phyloP scores from a whole-genome alignment of 2,329 filamentous ascomycete species.

The Exserohilum turcica region DNA sequence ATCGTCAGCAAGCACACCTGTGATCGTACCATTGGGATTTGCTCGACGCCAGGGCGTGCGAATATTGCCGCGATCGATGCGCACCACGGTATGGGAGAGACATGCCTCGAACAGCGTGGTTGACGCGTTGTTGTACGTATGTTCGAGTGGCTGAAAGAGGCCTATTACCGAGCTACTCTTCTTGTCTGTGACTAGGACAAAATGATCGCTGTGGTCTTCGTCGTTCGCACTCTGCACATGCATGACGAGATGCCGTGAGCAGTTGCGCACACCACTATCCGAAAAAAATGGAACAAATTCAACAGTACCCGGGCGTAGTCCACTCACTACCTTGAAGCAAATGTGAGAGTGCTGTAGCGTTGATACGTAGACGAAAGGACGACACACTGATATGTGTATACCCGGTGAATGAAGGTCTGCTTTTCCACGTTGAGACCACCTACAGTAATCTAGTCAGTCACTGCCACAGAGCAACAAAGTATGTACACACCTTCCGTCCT shows the following conservation, averaged over 20 bases:
- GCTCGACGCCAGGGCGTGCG: constrained; percentile 44
- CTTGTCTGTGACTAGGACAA: constrained; percentile 45
- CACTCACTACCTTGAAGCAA: constrained; percentile 50
- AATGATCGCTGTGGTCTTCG: constrained; percentile 5
- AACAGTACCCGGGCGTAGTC: constrained; percentile 34
- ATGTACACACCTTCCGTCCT: constrained; percentile 25
- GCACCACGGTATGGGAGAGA: constrained; percentile 50
- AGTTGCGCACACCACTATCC: constrained; percentile 36
- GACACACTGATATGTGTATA: constrained; percentile 55
- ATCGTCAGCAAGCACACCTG: constrained; percentile 52
- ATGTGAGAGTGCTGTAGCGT: constrained; percentile 61
- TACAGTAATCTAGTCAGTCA: constrained; percentile 16
- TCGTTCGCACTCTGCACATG: constrained; percentile 9
- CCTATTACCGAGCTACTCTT: constrained; percentile 34
- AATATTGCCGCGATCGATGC: constrained; percentile 58
- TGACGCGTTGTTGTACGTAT: constrained; percentile 30
- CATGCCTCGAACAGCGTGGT: constrained; percentile 50
- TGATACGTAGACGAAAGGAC: constrained; percentile 58
- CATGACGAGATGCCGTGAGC: constrained; percentile 35
- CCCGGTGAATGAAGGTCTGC: constrained; percentile 56
- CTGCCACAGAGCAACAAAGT: not conserved
- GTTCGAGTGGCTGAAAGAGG: constrained; percentile 31
- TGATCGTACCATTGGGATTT: constrained; percentile 12
- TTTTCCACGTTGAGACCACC: constrained; percentile 49
- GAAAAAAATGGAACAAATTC: constrained; percentile 35